Conservation (phyloP, 1,284 basidiomycete species). For the Cystobasidium pallidum region DNA sequence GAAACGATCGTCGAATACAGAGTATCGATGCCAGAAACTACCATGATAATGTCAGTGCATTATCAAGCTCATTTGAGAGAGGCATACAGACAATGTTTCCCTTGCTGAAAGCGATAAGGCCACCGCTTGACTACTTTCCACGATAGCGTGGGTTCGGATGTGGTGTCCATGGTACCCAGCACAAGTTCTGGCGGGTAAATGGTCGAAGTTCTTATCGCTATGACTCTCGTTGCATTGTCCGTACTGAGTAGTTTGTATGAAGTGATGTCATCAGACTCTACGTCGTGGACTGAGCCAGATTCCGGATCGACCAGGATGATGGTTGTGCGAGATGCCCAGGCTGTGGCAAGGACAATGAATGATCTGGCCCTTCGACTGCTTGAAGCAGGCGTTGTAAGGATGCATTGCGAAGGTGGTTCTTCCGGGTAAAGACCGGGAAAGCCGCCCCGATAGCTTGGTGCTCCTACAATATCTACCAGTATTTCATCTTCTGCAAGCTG, state of each 20-base stretch:
- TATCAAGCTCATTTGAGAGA: background rate
- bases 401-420: background rate
- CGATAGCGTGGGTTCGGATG: background rate
- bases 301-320: constrained; percentile 60
- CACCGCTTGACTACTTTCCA: background rate
- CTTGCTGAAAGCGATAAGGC: background rate
- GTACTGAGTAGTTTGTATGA: constrained; percentile 1
- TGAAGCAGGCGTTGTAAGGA: background rate
- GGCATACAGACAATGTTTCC: background rate
- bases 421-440: constrained; percentile 68
- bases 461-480: constrained; percentile 60
- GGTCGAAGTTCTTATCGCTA: background rate
- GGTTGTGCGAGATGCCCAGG: constrained; percentile 55
- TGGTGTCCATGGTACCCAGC: background rate
- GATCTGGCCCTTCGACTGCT: constrained; percentile 59
- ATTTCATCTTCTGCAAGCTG: constrained; percentile 44
- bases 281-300: constrained; percentile 58
- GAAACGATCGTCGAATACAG: constrained; percentile 12
- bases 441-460: constrained; percentile 54
- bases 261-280: constrained; percentile 59
- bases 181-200: constrained; percentile 4
- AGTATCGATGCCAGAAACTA: background rate
- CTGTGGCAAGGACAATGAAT: constrained; percentile 59
- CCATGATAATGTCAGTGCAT: background rate
- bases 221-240: background rate